A percentile compares a stretch with the other conserved stretches of the same genome.
Conservation (phyloP, 805 yeast species). For the Nakazawaea wickerhamii region DNA sequence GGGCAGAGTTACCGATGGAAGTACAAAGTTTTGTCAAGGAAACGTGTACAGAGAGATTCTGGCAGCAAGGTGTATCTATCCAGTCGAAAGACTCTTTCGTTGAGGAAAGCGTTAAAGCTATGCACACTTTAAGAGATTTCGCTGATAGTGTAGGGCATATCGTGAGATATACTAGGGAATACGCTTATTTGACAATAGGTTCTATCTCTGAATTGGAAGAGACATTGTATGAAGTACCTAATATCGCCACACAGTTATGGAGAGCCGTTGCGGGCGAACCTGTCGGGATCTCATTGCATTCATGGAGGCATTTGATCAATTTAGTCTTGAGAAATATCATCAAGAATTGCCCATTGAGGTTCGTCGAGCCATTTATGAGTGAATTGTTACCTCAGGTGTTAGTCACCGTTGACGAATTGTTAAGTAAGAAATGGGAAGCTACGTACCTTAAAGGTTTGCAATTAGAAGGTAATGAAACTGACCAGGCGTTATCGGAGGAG, state of each 20-base stretch:
- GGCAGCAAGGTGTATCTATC: constrained; percentile 97
- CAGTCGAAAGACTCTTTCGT: constrained; percentile 92
- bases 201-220: constrained; percentile 87
- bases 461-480: constrained; percentile 44
- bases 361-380: constrained; percentile 63
- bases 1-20: constrained; percentile 81
- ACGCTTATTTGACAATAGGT: constrained; percentile 85
- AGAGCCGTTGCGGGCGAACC: constrained; percentile 81
- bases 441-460: constrained; percentile 55
- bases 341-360: constrained; percentile 78
- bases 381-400: constrained; percentile 77
- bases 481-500: constrained; percentile 87
- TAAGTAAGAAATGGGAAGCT: constrained; percentile 71
- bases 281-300: constrained; percentile 85
- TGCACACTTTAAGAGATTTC: constrained; percentile 89
- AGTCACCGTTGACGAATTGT: constrained; percentile 63
- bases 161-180: constrained; percentile 91
- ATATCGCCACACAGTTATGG: constrained; percentile 72
- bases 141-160: constrained; percentile 98
- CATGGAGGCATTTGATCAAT: constrained; percentile 96
- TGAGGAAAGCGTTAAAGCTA: constrained; percentile 90
- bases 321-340: constrained; percentile 81
- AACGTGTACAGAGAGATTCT: constrained; percentile 87
- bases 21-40: constrained; percentile 90
- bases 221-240: constrained; percentile 81